Evolutionary conservation across 352 stramenopile species (phyloP).

Genomic region (Phytophthora hibernalis): DNA sequence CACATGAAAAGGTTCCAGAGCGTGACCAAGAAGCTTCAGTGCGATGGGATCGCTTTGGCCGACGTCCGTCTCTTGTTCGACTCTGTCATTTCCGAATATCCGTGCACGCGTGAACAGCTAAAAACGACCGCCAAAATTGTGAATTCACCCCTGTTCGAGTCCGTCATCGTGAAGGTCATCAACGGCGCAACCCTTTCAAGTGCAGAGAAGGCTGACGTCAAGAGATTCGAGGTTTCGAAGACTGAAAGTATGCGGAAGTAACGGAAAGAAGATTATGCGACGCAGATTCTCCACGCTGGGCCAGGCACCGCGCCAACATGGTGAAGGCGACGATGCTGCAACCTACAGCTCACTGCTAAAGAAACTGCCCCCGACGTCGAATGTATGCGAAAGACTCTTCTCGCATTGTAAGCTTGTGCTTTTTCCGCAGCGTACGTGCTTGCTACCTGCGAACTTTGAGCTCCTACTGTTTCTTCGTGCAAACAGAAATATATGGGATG

Average conservation of each 20-base stretch:
- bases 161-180: conserved; percentile 5
- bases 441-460: conserved; percentile 13
- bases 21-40: conserved; percentile 9
- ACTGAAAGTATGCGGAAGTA: not conserved
- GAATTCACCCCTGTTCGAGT: conserved; percentile 6
- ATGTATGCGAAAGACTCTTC: conserved; percentile 6
- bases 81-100: conserved; percentile 3
- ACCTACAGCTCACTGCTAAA: conserved; percentile 7
- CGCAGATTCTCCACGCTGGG: not conserved
- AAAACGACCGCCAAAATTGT: conserved; percentile 7
- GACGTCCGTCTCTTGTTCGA: conserved; percentile 16
- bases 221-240: not conserved
- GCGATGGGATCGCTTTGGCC: not conserved
- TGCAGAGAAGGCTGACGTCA: not conserved
- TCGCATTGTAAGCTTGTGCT: conserved; percentile 15
- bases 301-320: not conserved
- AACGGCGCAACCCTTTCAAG: conserved; percentile 3
- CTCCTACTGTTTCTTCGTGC: conserved; percentile 10
- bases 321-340: not conserved
- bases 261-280: too few relatives aligned
- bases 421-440: conserved; percentile 3
- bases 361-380: conserved; percentile 6
- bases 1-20: conserved; percentile 20
- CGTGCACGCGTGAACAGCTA: not conserved
- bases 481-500: conserved; percentile 11